Base-by-base conservation (phyloP, 1,284 basidiomycete species). In the Puccinia hordei region DNA sequence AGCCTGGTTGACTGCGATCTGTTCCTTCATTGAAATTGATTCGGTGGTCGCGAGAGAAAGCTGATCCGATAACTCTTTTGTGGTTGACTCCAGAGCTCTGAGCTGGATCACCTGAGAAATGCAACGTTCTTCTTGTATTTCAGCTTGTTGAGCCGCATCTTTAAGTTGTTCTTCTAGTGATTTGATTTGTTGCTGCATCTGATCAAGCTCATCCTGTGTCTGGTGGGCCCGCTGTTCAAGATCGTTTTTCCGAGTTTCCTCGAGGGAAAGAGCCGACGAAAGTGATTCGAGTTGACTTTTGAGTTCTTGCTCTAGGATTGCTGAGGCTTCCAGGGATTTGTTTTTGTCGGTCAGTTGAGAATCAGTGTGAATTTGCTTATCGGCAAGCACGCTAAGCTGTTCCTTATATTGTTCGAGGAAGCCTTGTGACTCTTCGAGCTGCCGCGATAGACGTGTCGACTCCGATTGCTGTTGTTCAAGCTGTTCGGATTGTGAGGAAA, bases 391-490 rank as follows among this genome's bases (percentile, higher is more conserved):
- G 27, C 46, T 24, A 30, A 72, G 57, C 68, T 73, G 51, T 13
- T 38, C 27, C 30, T 80, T 73, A 5, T 55, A 59, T 33, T 63
- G 53, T 71, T 80, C 68, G 13, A 44, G 66, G n/a, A 71, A 24
- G 9, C 17, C 27, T 49, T 61, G 10, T 5, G 77, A 33, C 35
- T 57, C 68, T 27, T 69, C 33, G 49, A 80, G 78, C 61, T 80
- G 59, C 41, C 33, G 33, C 8, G 30, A 46, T 27, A 80, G 27
- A 35, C 57, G 38, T 33, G 15, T 46, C 19, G 61, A 73, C 27
- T 72, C 59, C 35, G 71, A 66, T 73, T 66, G 66, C 15, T 57
- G 53, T n/a, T 49, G 12, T 17, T 73, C 66, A n/a, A 80, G 68
- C 49, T 80, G 35, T 41, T 80, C 51, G 22, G 41, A 35, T 33